Percentiles rank a stretch among this genome's conserved stretches.
Evolutionary conservation across 441 rosid species (phyloP).

Genomic region (Metrosideros polymorpha): DNA sequence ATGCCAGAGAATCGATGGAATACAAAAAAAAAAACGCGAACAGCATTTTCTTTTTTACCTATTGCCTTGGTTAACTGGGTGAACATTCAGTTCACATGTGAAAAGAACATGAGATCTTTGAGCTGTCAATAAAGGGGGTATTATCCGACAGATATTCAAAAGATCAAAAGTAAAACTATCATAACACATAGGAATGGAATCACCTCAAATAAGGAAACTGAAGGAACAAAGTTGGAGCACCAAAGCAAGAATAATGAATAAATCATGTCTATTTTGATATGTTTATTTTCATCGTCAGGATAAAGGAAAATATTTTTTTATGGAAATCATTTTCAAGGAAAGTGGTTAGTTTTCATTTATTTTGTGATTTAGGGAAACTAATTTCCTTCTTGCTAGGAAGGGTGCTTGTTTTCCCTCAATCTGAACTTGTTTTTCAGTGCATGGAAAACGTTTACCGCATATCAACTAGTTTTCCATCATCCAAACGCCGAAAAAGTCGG

Average conservation of each 20-base stretch:
- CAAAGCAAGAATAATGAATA: background rate
- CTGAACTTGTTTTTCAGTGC: background rate
- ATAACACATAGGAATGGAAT: background rate
- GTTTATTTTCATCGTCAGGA: too few relatives aligned
- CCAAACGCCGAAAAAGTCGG: fast-evolving
- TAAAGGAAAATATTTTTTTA: fast-evolving
- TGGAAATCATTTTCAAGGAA: background rate
- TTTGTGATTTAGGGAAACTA: fast-evolving
- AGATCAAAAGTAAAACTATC: background rate
- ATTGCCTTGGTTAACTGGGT: background rate
- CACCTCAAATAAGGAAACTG: background rate
- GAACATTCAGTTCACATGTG: background rate
- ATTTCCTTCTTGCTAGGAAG: background rate
- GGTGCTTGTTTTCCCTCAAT: background rate
- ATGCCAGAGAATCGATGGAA: background rate
- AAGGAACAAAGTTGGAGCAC: background rate
- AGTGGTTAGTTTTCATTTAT: background rate
- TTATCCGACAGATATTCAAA: background rate
- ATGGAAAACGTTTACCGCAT: fast-evolving
- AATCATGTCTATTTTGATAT: background rate
- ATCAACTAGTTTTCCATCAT: background rate
- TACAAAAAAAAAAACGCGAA: background rate
- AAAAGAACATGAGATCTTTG: background rate
- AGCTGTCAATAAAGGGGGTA: background rate
- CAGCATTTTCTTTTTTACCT: background rate